Percentiles rank a stretch among this genome's conserved stretches.
Evolutionary conservation across 495 filamentous ascomycete species (phyloP).

Genomic region (Daldinia loculata): DNA sequence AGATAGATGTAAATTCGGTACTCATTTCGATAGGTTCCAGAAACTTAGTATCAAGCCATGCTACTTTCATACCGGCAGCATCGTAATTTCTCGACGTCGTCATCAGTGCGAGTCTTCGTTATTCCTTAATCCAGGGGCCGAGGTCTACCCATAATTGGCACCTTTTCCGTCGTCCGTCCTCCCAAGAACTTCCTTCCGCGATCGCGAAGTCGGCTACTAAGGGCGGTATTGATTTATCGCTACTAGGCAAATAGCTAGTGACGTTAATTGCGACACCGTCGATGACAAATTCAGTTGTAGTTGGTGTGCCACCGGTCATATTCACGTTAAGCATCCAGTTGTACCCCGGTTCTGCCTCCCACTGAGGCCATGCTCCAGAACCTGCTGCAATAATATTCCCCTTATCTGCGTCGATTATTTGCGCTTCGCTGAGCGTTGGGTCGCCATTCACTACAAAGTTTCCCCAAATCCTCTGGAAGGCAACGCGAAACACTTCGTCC

Average conservation of each 20-base stretch:
- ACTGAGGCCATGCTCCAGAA: constrained; percentile 35
- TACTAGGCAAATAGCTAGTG: constrained; percentile 39
- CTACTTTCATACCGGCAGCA: neutral
- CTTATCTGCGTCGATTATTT: constrained; percentile 22
- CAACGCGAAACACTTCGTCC: constrained; percentile 42
- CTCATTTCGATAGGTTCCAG: neutral
- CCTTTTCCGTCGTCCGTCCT: constrained; percentile 62
- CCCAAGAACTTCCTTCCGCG: constrained; percentile 63
- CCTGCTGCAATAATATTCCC: constrained; percentile 35
- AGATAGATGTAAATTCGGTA: neutral
- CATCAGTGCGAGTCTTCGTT: neutral
- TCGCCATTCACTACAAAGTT: constrained; percentile 64
- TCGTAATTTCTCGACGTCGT: neutral
- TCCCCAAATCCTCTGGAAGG: constrained; percentile 53
- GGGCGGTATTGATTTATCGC: constrained; percentile 43
- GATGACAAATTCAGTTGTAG: constrained; percentile 1
- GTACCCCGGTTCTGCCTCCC: constrained; percentile 43
- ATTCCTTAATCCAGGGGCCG: constrained; percentile 39
- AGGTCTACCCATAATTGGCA: constrained; percentile 67
- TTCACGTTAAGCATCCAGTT: constrained; percentile 62
- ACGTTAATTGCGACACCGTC: constrained; percentile 17
- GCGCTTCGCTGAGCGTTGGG: constrained; percentile 54
- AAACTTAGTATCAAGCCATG: neutral
- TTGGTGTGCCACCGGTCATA: constrained; percentile 56
- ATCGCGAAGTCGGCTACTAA: constrained; percentile 56